Base-by-base conservation (phyloP, 176 grass and related monocot species). In the Chrysopogon serrulatus region DNA sequence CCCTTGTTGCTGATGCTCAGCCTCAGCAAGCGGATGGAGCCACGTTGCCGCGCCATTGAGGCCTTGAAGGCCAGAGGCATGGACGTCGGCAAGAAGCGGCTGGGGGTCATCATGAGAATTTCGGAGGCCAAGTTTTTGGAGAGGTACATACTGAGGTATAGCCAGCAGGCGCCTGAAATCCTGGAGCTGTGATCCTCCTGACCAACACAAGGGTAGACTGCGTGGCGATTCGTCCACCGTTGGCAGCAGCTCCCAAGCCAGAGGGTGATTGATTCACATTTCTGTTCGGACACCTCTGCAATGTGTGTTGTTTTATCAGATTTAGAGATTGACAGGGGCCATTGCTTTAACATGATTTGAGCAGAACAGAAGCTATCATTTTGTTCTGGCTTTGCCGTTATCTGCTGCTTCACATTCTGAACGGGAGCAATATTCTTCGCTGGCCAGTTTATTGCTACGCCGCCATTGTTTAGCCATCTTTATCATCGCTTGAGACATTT, bases 21-120 rank as follows among this genome's bases (percentile, higher is more conserved):
- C 70, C 76, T 97, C 59, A 49, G 84, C 70, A 90, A 90, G 76
- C 80, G 92, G 83, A 65, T 92, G 57, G 54, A 82, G 1, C 94
- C 87, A 16, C 86, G 89, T 23, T 73, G 59, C 77, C 69, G 47
- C 21, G 87, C 48, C 19, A 16, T 73, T 8, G 77, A 90, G 31
- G 35, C 54, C 10, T 12, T 97, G 45, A 72, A 42, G 53, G 86
- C 76, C 15, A 92, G 62, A 68, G 80, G 86, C 1, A 27, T 92
- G 16, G 82, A 65, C 57, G 24, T 73, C 23, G 5, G 27, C 19
- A 68, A 51, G 12, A 6, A 17, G 63, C 33, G 8, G 6, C 17
- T 85, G 21, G n/a, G n/a, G n/a, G n/a, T n/a, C n/a, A n/a, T n/a
- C n/a, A n/a, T n/a, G n/a, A n/a, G n/a, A n/a, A n/a, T n/a, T n/a